Base-by-base conservation (phyloP, 768 basidiomycete genomes). In the Calocera viscosa region DNA sequence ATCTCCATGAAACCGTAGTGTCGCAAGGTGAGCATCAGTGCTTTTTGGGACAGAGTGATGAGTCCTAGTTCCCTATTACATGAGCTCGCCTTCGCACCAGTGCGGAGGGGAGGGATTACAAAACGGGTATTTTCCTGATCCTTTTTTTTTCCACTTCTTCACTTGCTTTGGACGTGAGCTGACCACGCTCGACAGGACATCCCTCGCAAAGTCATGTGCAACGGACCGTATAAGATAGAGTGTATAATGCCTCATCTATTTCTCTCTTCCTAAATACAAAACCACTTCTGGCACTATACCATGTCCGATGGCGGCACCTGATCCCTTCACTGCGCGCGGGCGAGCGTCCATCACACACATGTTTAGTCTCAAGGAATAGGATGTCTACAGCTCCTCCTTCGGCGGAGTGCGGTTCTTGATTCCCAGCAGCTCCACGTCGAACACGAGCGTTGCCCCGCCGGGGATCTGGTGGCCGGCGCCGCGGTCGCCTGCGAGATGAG, bases 391-490 rank as follows among this genome's bases (percentile, higher is more conserved):
- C 49, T 69, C 69, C 39, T 69, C 67, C 65, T 67, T 69, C 30
- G 16, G 5, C 49, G 39, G 22, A 19, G 66, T 49, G 17, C 63
- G 64, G 67, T 69, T 76, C 65, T 87, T 80, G 71, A 94, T 76
- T 49, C 79, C 80, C n/a, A 87, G 78, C 30, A 95, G 82, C 74
- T 95, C 92, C 12, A 90, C 89, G 8, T 91, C 89, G 77, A 96
- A 95, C 22, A 92, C 85, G 30, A 95, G 80, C 7, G 87, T 86
- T 14, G 91, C 85, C 72, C 87, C 79, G 40, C 88, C 79, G 35
- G 92, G 93, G 65, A 97, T 97, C 68, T 87, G 76, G 16, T 76
- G 77, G 7, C 90, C 90, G 72, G 87, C 86, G 14, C 91, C 93
- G 60, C 88, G 84, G 1, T 80, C 72, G 39, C 92, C 90, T 92